Base-by-base conservation (phyloP, 805 yeast species). In the Saturnispora besseyi region DNA sequence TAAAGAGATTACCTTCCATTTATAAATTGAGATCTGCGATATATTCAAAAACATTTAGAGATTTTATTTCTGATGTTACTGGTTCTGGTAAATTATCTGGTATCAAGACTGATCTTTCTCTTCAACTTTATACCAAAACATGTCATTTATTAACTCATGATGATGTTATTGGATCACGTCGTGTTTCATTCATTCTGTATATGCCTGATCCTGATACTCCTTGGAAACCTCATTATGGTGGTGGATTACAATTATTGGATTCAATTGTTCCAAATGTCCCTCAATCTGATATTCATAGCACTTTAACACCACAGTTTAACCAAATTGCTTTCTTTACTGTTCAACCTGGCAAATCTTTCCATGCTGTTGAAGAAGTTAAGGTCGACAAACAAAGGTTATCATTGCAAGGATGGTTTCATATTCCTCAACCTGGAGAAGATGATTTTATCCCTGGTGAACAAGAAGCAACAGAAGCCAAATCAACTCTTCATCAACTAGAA, bases 321-420 rank as follows among this genome's bases (percentile, higher is more conserved):
- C 97, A 93, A 66, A 83, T 93, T 62, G 96, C 98, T 0, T 87
- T 93, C 62, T 93, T 93, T 73, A 84, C 85, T 5, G 98, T 93
- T 12, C 93, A 89, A 62, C 99, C 99, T 0, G 99, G 99, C 0
- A 76, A 84, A 45, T 86, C 96, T 2, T 93, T 93, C 75, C 99
- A 93, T 65, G 99, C 95, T 59, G 99, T 93, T 11, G 98, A 95
- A 68, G 99, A 93, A 65, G 99, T 95, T 1, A 77, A 83, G 53
- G 96, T 82, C 1, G 96, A 90, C 61, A 87, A 84, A 62, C 95
- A 89, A 55, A 76, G 99, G 61, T 70, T 93, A 33, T 87, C 96
- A 0, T 87, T 93, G 53, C 96, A 93, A 61, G 99, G 99, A 1
- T 95, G 99, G 99, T 95, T 91, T 63, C 99, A 93, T 65, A 87